Conservation (phyloP, 1,139 yeast genomes). For the Protomyces inundatus region DNA sequence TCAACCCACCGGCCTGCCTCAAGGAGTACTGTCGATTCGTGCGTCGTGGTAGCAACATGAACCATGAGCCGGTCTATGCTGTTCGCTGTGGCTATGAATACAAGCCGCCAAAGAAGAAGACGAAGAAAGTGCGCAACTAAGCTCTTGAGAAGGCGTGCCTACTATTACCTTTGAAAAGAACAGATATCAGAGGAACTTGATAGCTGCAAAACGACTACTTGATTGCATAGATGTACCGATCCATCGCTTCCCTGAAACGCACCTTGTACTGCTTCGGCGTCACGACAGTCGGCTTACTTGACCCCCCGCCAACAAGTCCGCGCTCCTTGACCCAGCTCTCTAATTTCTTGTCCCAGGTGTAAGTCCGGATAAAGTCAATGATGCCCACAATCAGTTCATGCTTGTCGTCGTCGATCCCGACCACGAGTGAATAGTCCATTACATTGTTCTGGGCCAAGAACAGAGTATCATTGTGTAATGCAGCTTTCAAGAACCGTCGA, state of each 20-base stretch:
- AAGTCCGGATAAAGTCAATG: slow-evolving; percentile 79
- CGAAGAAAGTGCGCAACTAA: no score
- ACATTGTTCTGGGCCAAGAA: slow-evolving; percentile 96
- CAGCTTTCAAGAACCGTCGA: slow-evolving; percentile 75
- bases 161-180: neutral
- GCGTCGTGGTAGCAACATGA: neutral
- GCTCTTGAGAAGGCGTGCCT: no score
- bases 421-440: slow-evolving; percentile 94
- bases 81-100: no score
- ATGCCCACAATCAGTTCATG: slow-evolving; percentile 82
- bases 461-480: slow-evolving; percentile 89
- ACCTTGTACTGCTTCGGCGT: slow-evolving; percentile 94
- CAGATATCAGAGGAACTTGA: neutral
- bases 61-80: no score
- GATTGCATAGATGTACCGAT: slow-evolving; percentile 92
- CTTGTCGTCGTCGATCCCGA: slow-evolving; percentile 75
- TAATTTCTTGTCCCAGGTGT: slow-evolving; percentile 97
- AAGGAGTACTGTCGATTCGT: neutral
- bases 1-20: neutral
- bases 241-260: slow-evolving; percentile 97
- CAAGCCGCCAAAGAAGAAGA: no score
- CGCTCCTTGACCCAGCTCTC: slow-evolving; percentile 98
- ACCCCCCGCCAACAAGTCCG: slow-evolving; percentile 77
- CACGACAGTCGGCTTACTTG: slow-evolving; percentile 92
- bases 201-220: neutral